Evolutionary conservation across 2,329 filamentous ascomycete genomes (phyloP).

Genomic region (Alternaria tenuissima): DNA sequence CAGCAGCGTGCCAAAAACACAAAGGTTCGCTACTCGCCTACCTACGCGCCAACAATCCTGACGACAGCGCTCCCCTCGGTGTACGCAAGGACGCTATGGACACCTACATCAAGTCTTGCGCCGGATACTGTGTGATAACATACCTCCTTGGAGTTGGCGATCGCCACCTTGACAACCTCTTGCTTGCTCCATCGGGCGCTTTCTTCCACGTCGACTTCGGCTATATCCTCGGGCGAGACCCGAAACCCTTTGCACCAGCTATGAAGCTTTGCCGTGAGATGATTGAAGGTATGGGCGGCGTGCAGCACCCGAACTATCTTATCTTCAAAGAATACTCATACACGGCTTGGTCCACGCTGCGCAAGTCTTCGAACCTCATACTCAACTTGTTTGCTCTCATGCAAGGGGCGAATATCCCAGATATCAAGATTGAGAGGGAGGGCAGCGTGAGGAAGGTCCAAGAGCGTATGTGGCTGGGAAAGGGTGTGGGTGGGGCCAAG

Average conservation of each 20-base stretch:
- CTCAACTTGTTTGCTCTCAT: slow-evolving; percentile 96
- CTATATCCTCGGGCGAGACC: slow-evolving; percentile 95
- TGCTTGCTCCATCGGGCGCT: slow-evolving; percentile 86
- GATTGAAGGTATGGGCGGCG: slow-evolving; percentile 97
- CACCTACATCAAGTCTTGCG: slow-evolving; percentile 93
- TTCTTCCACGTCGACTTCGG: slow-evolving; percentile 99
- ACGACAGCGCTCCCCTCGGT: slow-evolving; percentile 79
- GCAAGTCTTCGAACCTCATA: slow-evolving; percentile 89
- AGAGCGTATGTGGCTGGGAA: slow-evolving; percentile 91
- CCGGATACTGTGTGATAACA: slow-evolving; percentile 97
- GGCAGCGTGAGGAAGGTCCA: slow-evolving; percentile 95
- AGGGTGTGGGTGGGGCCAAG: slow-evolving; percentile 56
- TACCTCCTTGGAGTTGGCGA: slow-evolving; percentile 97
- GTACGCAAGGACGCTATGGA: slow-evolving; percentile 93
- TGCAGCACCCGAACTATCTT: slow-evolving; percentile 79
- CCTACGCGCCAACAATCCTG: slow-evolving; percentile 87
- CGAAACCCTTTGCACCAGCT: slow-evolving; percentile 94
- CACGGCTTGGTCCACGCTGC: slow-evolving; percentile 87
- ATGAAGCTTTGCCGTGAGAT: slow-evolving; percentile 99
- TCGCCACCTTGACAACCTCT: slow-evolving; percentile 92
- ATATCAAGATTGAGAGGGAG: slow-evolving; percentile 90
- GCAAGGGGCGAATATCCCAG: slow-evolving; percentile 96
- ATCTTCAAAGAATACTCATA: slow-evolving; percentile 97
- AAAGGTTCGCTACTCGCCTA: slow-evolving; percentile 81
- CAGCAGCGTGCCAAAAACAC: slow-evolving; percentile 83